A percentile compares a stretch with the other conserved stretches of the same genome.
Evolutionary conservation across 2,329 filamentous ascomycete species (phyloP).

Genomic region (Phyllosticta ampelicida): DNA sequence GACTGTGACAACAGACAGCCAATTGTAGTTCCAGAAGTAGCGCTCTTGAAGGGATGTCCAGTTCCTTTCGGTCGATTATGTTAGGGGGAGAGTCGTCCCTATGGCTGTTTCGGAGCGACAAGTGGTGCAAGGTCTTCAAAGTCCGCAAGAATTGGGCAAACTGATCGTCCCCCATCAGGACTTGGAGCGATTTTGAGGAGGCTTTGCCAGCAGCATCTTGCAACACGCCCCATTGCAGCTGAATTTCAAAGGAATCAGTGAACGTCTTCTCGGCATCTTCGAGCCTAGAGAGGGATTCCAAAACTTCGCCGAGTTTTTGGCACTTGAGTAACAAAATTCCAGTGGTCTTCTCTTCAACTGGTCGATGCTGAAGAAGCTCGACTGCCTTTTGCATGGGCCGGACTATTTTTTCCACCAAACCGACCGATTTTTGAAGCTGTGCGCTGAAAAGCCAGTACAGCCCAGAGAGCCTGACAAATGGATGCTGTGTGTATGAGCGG

Average conservation of each 20-base stretch:
- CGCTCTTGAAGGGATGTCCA: constrained; percentile 23
- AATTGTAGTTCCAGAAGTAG: constrained; percentile 35
- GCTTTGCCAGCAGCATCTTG: constrained; percentile 43
- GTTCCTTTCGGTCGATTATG: constrained; percentile 25
- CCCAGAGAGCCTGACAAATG: constrained; percentile 56
- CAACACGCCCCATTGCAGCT: constrained; percentile 50
- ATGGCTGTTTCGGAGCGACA: constrained; percentile 32
- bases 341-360: constrained; percentile 45
- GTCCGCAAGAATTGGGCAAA: constrained; percentile 47
- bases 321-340: constrained; percentile 54
- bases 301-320: constrained; percentile 54
- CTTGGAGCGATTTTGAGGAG: constrained; percentile 38
- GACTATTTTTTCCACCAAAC: constrained; percentile 37
- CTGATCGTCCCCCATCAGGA: constrained; percentile 44
- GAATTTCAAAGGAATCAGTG: constrained; percentile 48
- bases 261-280: constrained; percentile 51
- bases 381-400: constrained; percentile 53
- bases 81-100: constrained; percentile 41
- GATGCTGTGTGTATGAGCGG: constrained; percentile 15
- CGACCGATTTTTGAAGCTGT: constrained; percentile 37
- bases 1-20: constrained; percentile 17
- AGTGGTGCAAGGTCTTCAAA: constrained; percentile 48
- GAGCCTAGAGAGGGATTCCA: constrained; percentile 41
- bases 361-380: constrained; percentile 47
- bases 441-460: constrained; percentile 57